Conservation (phyloP, 2,329 filamentous ascomycete genomes). For the Venturiaceae sp. region DNA sequence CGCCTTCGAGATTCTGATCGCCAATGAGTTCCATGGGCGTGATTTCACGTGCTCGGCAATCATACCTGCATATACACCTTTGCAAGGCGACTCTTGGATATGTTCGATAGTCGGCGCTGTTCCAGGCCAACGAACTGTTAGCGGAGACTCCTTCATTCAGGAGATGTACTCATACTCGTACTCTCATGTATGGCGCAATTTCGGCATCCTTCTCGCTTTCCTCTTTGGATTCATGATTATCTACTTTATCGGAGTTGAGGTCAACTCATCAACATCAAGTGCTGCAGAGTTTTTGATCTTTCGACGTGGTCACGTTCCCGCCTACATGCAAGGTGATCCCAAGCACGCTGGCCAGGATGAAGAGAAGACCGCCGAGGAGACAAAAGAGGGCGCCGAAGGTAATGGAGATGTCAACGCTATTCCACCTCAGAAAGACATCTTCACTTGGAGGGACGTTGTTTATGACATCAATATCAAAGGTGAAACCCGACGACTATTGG, state of each 20-base stretch:
- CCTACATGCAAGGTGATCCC: constrained; percentile 29
- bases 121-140: constrained; percentile 42
- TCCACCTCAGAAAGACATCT: constrained; percentile 21
- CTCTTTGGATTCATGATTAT: constrained; percentile 52
- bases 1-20: constrained; percentile 56
- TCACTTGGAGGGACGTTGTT: constrained; percentile 45
- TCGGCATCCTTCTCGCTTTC: constrained; percentile 43
- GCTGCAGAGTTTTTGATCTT: constrained; percentile 49
- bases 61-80: constrained; percentile 45
- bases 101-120: constrained; percentile 49
- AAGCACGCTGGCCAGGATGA: constrained; percentile 49
- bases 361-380: constrained; percentile 50
- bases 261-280: constrained; percentile 53
- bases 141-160: constrained; percentile 46
- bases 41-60: constrained; percentile 37
- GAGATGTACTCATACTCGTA: constrained; percentile 45
- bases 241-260: constrained; percentile 54
- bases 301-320: constrained; percentile 63
- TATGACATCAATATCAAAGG: constrained; percentile 45
- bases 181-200: constrained; percentile 51
- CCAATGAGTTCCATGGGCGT: constrained; percentile 59
- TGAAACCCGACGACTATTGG: constrained; percentile 39
- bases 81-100: constrained; percentile 32
- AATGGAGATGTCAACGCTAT: constrained; percentile 14
- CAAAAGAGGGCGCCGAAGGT: constrained; percentile 31